A percentile compares a stretch with the other conserved stretches of the same genome.
These are phyloP conservation scores for Kalanchoe fedtschenkoi DNA, from an alignment of 164 flowering plant genomes.

Conservation along the genomic window DNA sequence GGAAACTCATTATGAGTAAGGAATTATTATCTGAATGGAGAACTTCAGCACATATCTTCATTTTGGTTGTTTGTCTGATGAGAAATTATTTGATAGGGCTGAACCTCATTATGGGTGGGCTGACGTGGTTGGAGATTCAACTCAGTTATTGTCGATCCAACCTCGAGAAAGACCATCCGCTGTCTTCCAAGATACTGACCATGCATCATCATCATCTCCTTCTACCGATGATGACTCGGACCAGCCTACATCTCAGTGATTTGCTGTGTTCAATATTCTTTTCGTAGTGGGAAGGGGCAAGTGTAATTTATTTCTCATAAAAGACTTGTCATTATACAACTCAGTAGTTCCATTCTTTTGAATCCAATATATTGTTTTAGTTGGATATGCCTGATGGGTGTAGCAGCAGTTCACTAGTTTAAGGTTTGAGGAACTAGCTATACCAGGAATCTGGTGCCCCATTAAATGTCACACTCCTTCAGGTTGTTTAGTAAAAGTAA, in stretches of 20 bases:
- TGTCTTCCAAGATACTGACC: slow-evolving; percentile 59
- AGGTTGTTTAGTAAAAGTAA: too few relatives aligned
- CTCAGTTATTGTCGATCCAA: slow-evolving; percentile 68
- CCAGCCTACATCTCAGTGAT: slow-evolving; percentile 7
- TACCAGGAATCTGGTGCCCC: too few relatives aligned
- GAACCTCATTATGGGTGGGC: slow-evolving; percentile 99
- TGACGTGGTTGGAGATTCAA: slow-evolving; percentile 92
- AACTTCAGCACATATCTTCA: neutral
- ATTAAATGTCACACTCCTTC: too few relatives aligned
- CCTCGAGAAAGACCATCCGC: slow-evolving; percentile 85
- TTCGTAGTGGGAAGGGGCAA: slow-evolving; percentile 1
- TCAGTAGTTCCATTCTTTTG: neutral
- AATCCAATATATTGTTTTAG: neutral
- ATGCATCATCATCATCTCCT: slow-evolving; percentile 45
- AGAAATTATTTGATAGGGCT: slow-evolving; percentile 32
- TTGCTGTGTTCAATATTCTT: slow-evolving; percentile 5
- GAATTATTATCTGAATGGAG: neutral
- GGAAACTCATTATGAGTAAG: slow-evolving; percentile 95
- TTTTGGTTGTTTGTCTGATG: slow-evolving; percentile 3
- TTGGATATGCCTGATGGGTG: too few relatives aligned
- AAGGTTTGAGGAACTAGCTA: too few relatives aligned
- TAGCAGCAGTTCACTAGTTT: too few relatives aligned
- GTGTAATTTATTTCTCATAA: neutral
- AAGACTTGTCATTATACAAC: neutral
- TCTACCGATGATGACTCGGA: slow-evolving; percentile 28